Evolutionary conservation across 2,329 filamentous ascomycete species (phyloP), one percentile per base, ranked within the genome.

Genomic region (Calonectria multiphialidica): DNA sequence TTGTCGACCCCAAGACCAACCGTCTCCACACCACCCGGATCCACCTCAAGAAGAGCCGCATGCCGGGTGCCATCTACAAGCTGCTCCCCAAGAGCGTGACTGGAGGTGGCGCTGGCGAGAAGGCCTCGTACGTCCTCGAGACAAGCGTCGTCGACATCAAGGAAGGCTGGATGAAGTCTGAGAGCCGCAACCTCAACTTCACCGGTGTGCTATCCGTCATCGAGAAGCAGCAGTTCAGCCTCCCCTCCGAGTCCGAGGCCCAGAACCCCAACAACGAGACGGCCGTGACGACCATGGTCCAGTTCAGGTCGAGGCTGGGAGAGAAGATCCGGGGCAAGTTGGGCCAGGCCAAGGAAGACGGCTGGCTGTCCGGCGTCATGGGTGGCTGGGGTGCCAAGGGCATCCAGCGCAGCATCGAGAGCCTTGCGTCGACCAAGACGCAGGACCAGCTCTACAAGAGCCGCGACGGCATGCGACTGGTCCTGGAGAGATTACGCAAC

Each of bases 91-190:
- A 90, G 16, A 93, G 91, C 75, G 87, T 93, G 47, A 92, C 93
- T 2, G 93, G 93, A 65, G 92, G 92, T 15, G 83, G 83, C 42
- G 88, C 87, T 49, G 88, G 90, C 72, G 91, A 93, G 80, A 94
- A 93, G 82, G 93, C 94, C 57, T 92, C 90, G 68, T 97, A 94
- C 81, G 94, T 97, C 68, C 90, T 97, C 45, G 94, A 97, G 85
- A 94, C 90, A 35, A 95, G 92, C 76, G 89, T 94, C 10, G 92
- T 97, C 30, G 94, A 96, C 82, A 91, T 95, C 73, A 92, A 91
- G 72, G 91, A 95, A 80, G 94, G 94, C 55, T 95, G 93, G 91
- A 96, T 97, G 93, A 89, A 90, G 81, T 95, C 93, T 0, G 94
- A 96, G 84, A 94, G 92, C 79, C 89, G 91, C 75, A 97, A 97